Base-by-base conservation (phyloP, 208 protist genomes). In the Zelonia costaricensis region DNA sequence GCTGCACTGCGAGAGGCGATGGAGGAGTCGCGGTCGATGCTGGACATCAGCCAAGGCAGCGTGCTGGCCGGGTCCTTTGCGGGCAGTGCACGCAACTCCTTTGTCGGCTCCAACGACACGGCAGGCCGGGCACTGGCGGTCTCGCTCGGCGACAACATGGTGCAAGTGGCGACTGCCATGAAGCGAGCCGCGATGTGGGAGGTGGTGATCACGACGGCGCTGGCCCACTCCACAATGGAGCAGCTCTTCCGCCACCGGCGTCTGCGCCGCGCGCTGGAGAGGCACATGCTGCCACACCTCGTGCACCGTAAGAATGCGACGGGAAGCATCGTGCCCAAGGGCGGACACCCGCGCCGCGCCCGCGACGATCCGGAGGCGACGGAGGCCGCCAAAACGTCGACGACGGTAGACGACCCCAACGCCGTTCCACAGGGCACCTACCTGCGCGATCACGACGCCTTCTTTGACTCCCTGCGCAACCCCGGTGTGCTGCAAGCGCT, bases 151-250 rank as follows among this genome's bases (percentile, higher is more conserved):
- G 69, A 70, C 16, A 75, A 49, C 56, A 85, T 88, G 65, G 69
- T 91, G 38, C 57, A 55, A 13, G 22, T 84, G 47, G 85, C 85
- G 5, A 44, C 71, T 25, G 58, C 69, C 16, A 58, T 95, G 57
- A 95, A 95, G 75, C 75, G 86, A 1, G 86, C 77, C 42, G 72
- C 75, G 44, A 92, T 92, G 84, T 95, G 90, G 86, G 68, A 84
- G 65, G 65, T 74, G 16, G 59, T 89, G 13, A 62, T 92, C 23
- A 59, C 74, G 2, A 68, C 73, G 15, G 69, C 63, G 30, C 52
- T 90, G 3, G 66, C 69, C 0, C 70, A 86, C 27, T 30, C 55
- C 3, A 46, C 55, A 2, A 77, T 88, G 84, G 53, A 59, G 28
- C 48, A 81, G 23, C 36, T 49, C 25, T 93, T 82, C 61, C 82